Evolutionary conservation across 108 stramenopile species (phyloP).

Genomic region (Pseudonitzschia multistriata): DNA sequence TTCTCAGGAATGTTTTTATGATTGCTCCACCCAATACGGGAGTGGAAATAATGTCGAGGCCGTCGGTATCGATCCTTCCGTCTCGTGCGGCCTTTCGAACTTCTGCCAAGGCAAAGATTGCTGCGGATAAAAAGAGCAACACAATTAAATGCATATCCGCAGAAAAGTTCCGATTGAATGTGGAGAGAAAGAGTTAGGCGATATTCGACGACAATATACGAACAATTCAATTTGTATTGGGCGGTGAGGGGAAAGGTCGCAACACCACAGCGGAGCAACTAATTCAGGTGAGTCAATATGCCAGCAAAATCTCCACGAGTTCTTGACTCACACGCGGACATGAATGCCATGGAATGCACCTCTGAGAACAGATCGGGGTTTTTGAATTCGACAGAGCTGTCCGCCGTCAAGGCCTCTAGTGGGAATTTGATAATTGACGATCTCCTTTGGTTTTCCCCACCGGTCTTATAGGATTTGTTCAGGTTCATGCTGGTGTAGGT

Average conservation of each 20-base stretch:
- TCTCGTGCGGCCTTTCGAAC: conserved; percentile 12
- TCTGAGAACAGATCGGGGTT: conserved; percentile 3
- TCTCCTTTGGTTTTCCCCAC: background rate
- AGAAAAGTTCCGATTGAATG: no score
- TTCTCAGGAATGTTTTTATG: background rate
- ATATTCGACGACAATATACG: no score
- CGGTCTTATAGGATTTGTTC: no score
- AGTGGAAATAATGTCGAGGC: background rate
- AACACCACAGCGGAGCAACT: no score
- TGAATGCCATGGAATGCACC: background rate
- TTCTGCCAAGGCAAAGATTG: conserved; percentile 12
- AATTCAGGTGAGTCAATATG: background rate
- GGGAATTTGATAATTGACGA: conserved; percentile 3
- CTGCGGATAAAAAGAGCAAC: background rate
- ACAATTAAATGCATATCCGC: no score
- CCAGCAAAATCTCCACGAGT: no score
- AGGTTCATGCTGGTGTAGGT: background rate
- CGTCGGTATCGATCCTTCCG: background rate
- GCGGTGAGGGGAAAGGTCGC: no score
- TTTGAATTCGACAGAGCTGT: background rate
- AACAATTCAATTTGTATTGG: no score
- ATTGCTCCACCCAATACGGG: background rate
- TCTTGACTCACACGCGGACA: conserved; percentile 7
- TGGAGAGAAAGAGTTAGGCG: no score
- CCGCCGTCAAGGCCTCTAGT: background rate